Percentiles rank a stretch among this genome's conserved stretches.
These are phyloP conservation scores for Boletus edulis DNA, from an alignment of 768 basidiomycete genomes.

Conservation along the genomic window DNA sequence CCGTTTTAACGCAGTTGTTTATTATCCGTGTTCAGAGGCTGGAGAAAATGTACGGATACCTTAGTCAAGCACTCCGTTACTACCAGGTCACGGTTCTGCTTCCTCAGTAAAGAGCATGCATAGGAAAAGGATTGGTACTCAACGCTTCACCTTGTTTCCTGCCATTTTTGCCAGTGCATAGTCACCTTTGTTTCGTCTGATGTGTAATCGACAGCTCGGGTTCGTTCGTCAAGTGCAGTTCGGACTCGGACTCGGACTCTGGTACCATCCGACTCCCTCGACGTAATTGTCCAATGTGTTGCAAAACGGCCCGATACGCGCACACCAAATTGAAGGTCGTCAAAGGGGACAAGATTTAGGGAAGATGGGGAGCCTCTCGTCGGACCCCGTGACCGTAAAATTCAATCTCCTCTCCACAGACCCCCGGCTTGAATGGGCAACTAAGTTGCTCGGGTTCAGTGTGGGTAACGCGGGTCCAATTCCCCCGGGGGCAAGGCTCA, in stretches of 20 bases:
- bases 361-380: no score
- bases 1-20: slow-evolving; percentile 10
- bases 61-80: slow-evolving; percentile 20
- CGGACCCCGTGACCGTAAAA: no score
- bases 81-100: slow-evolving; percentile 21
- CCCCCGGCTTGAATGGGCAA: no score
- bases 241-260: no score
- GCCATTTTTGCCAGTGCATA: neutral
- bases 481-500: no score
- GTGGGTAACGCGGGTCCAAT: no score
- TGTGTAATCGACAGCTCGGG: neutral
- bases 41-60: slow-evolving; percentile 19
- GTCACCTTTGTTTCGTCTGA: neutral
- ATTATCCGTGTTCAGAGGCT: slow-evolving; percentile 10
- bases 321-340: no score
- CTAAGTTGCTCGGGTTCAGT: no score
- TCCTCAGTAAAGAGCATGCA: neutral
- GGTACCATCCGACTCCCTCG: neutral
- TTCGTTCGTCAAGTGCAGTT: neutral
- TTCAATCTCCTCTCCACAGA: neutral
- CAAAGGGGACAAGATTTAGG: no score
- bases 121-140: neutral
- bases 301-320: no score
- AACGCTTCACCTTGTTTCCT: neutral
- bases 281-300: neutral